phyloP scores from a whole-genome alignment of 2,329 filamentous ascomycete species.

The Plenodomus tracheiphilus region DNA sequence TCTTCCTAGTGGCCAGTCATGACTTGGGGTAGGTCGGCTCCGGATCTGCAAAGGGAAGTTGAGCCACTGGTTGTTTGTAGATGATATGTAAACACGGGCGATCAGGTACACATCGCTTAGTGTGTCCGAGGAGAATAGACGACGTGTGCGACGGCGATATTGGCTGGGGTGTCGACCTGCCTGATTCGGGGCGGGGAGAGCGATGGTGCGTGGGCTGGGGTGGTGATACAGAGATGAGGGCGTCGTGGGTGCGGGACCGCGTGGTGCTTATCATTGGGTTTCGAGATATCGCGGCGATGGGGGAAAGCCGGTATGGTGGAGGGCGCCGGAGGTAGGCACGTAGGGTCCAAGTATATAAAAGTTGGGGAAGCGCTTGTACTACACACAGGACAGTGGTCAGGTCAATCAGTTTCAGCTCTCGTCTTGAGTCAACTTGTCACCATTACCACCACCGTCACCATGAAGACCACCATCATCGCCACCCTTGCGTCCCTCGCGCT shows the following conservation, averaged over 20 bases:
- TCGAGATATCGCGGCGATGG: slow-evolving; percentile 5
- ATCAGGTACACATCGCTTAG: slow-evolving; percentile 26
- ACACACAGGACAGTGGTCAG: not conserved
- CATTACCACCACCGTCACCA: slow-evolving; percentile 12
- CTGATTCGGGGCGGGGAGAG: slow-evolving; percentile 24
- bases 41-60: slow-evolving; percentile 33
- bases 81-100: slow-evolving; percentile 9
- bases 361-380: slow-evolving; percentile 9
- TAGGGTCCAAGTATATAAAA: slow-evolving; percentile 17
- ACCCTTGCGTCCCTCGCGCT: slow-evolving; percentile 27
- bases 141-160: slow-evolving; percentile 19
- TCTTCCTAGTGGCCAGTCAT: slow-evolving; percentile 21
- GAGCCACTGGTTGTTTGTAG: slow-evolving; percentile 12
- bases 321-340: slow-evolving; percentile 1
- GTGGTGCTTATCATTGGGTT: slow-evolving; percentile 38
- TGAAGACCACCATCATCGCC: slow-evolving; percentile 37
- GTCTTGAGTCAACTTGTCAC: not conserved
- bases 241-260: slow-evolving; percentile 10
- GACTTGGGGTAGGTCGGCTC: slow-evolving; percentile 28
- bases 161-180: slow-evolving; percentile 31
- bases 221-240: slow-evolving; percentile 14
- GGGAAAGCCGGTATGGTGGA: not conserved
- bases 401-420: not conserved
- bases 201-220: slow-evolving; percentile 16
- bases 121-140: slow-evolving; percentile 12